Evolutionary conservation across 192 early-diverging fungal genomes (phyloP), one percentile per base, ranked within the genome.

Genomic region (Linnemannia exigua): DNA sequence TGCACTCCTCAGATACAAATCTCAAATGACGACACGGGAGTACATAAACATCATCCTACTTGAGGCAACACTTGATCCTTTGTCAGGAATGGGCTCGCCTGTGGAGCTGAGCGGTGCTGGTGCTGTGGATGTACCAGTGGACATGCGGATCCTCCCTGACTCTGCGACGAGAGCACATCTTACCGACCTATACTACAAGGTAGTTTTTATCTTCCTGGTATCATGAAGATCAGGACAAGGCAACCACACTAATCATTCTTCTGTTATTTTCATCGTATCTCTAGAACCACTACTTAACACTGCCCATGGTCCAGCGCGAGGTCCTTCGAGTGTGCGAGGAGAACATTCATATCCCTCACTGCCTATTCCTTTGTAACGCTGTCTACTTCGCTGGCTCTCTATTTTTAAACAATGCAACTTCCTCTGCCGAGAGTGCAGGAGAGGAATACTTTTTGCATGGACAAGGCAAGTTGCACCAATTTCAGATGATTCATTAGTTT

Each of bases 261-360:
- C 47, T 50, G 47, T 20, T 9, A 48, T 19, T n/a, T 0, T 6
- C n/a, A n/a, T 69, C 31, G 38, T n/a, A n/a, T 25, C 31, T 46
- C 54, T 61, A 85, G 82, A 85, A 85, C 50, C 82, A 85, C 36
- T 79, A 79, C 54, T 67, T 35, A 5, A 37, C 35, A 16, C 41
- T 86, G 22, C 84, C 84, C 1, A 86, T 86, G 84, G 84, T 86
- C 11, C 84, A 86, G 31, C 77, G 74, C 2, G 84, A 77, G 38
- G 84, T 86, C 2, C 74, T 86, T 12, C 31, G 84, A 19, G 84
- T 86, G 15, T 86, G 84, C 38, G 74, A 80, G 78, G 70, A 86
- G 48, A 86, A 86, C 47, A 80, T 80, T 31, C 84, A 80, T 28
- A 79, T 86, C 46, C 84, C 84, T 2, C 84, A 86, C 54, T 86